Evolutionary conservation across 2,329 filamentous ascomycete genomes (phyloP).

Genomic region (Trichoderma asperellum): DNA sequence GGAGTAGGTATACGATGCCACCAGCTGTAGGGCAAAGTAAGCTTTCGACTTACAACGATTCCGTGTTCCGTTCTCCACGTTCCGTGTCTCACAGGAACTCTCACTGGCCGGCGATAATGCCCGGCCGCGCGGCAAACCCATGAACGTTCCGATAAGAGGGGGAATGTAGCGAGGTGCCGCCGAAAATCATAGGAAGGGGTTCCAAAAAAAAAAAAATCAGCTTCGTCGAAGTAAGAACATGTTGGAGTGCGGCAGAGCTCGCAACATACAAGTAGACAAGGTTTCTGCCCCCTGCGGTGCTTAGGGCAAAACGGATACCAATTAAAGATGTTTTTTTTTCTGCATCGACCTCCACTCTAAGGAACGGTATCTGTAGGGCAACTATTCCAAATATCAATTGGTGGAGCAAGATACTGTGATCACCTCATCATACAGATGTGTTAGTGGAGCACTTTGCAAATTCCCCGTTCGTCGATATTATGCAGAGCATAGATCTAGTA

Average conservation of each 20-base stretch:
- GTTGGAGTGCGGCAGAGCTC: background rate
- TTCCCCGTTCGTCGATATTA: constrained; percentile 1
- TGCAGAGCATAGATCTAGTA: constrained; percentile 1
- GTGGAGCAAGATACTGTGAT: background rate
- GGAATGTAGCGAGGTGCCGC: background rate
- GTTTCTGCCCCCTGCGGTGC: background rate
- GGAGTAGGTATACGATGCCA: background rate
- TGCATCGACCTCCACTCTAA: constrained; percentile 8
- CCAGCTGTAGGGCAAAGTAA: background rate
- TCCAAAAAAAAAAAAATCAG: background rate
- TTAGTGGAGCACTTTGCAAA: background rate
- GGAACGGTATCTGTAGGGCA: constrained; percentile 1
- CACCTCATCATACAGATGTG: background rate
- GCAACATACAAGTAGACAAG: background rate
- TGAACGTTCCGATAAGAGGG: background rate
- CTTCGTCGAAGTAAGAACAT: background rate
- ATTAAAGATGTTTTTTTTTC: constrained; percentile 1
- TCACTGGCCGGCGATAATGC: constrained; percentile 1
- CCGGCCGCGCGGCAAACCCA: constrained; percentile 1
- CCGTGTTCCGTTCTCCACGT: background rate
- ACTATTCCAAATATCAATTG: background rate
- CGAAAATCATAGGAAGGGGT: background rate
- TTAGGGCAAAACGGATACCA: background rate
- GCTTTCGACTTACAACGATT: background rate
- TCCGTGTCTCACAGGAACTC: background rate